Evolutionary conservation across 192 early-diverging fungal genomes (phyloP), one percentile per base, ranked within the genome.

Genomic region (Phlyctochytrium arcticum): DNA sequence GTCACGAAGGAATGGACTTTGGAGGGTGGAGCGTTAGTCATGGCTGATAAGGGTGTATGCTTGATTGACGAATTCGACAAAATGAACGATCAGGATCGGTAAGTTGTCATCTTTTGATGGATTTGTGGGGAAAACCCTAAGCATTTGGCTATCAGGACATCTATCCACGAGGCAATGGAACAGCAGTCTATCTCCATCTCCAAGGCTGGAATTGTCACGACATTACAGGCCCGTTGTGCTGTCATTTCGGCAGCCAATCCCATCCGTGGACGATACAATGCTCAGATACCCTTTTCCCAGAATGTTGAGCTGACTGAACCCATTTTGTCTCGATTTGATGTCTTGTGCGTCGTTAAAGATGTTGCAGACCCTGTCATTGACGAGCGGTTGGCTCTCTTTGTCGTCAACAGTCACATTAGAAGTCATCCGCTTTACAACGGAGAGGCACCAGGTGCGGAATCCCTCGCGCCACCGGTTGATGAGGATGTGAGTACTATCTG

Each of bases 291-390:
- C 0, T 95, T 99, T 58, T 92, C 92, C 34, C 88, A 94, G 71
- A 99, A 99, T 66, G 96, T 99, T 21, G 94, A 99, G 73, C 77
- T 99, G 62, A 99, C 96, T 0, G 96, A 99, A 67, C 96, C 96
- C 17, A 99, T 99, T 66, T 68, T 99, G 65, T 99, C 96, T 24
- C 94, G 96, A 70, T 98, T 98, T 60, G 96, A 98, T 77, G 84
- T 95, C 2, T 82, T 99, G 1, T 96, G 93, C 69, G 96, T 99
- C 7, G 94, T 99, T 27, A 86, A 92, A 62, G 96, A 99, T 76
- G 83, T 82, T 48, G 88, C 94, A 46, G 90, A 99, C 59, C 92
- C 94, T 0, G 81, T 90, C n/a, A 72, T 80, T 44, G 96, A 99
- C 72, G 91, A 94, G 63, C 77, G 86, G 54, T 80, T 99, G 9